A percentile compares a stretch with the other conserved stretches of the same genome.
Conservation (phyloP, 495 filamentous ascomycete species). For the Cercophora samala region DNA sequence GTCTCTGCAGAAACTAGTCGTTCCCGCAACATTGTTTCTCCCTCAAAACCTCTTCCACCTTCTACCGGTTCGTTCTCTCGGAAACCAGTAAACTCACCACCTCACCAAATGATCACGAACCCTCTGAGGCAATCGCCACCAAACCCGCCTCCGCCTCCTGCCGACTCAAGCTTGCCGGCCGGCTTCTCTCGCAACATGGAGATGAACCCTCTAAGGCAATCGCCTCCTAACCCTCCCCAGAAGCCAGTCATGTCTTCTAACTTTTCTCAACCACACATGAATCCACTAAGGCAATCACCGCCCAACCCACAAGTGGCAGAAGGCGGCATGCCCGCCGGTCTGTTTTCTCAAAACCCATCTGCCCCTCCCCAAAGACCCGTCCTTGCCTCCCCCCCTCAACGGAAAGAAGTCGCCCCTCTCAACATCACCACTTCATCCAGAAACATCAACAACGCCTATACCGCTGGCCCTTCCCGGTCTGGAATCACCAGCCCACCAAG, state of each 20-base stretch:
- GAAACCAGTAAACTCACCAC: slow-evolving; percentile 12
- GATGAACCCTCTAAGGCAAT: not conserved
- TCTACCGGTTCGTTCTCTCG: not conserved
- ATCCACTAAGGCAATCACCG: slow-evolving; percentile 8
- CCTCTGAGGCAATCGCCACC: not conserved
- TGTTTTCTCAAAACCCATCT: not conserved
- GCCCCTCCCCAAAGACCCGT: not conserved
- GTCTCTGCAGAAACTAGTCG: slow-evolving; percentile 2
- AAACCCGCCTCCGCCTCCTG: not conserved
- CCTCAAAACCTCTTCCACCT: not conserved
- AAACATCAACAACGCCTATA: not conserved
- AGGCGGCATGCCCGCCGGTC: not conserved
- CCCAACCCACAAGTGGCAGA: slow-evolving; percentile 6
- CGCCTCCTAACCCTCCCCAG: slow-evolving; percentile 5
- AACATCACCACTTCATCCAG: slow-evolving; percentile 11
- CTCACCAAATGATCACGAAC: not conserved
- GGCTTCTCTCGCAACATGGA: slow-evolving; percentile 7
- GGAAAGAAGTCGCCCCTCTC: slow-evolving; percentile 2
- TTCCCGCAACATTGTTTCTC: not conserved
- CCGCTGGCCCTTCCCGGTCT: not conserved
- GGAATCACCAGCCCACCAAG: slow-evolving; percentile 7
- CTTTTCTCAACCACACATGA: not conserved
- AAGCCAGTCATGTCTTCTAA: not conserved
- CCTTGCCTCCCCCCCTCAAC: slow-evolving; percentile 1
- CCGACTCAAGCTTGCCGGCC: not conserved